Base-by-base conservation (phyloP, 2,329 filamentous ascomycete genomes). In the Colletotrichum tofieldiae region DNA sequence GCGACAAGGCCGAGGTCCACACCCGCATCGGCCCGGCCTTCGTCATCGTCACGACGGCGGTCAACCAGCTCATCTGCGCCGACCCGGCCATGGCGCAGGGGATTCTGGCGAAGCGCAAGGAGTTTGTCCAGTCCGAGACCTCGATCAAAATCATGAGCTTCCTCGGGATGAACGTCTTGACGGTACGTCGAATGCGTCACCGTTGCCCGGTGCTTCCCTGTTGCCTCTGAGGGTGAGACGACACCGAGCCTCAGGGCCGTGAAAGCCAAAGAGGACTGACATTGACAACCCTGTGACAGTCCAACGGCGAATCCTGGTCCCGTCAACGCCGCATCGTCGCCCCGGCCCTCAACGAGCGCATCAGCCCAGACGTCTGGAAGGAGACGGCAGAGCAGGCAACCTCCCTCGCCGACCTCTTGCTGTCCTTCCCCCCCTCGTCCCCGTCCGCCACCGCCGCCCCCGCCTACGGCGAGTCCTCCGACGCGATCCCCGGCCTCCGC, bases 251-350 rank as follows among this genome's bases (percentile, higher is more conserved):
- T 26, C 23, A 2, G 23, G 23, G 23, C 23, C 23, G 23, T 26
- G 23, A 26, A 26, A 26, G 23, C 35, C 35, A 8, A 8, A 35
- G 35, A 1, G 5, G 14, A 32, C 3, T 39, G n/a, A n/a, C 12
- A 26, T 7, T 65, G 41, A 52, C n/a, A 32, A 32, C 14, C 18
- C 2, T 18, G 5, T 2, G 20, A 59, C 45, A 74, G 65, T 66
- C 69, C 26, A 62, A 76, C 79, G 81, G 80, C 75, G 77, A 60
- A 37, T 67, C 55, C 11, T 73, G 79, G 80, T 77, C 76, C 69
- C 78, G 80, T 9, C 81, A 83, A 54, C 79, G 82, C 5, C 78
- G 78, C 29, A 76, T 83, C 45, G 77, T 83, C 26, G 80, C 81
- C 2, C 77, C 80, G 8, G 78, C 79, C 52, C 76, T 83, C 12